Conservation (phyloP, 306 rosid species). For the Quercus mongolica region DNA sequence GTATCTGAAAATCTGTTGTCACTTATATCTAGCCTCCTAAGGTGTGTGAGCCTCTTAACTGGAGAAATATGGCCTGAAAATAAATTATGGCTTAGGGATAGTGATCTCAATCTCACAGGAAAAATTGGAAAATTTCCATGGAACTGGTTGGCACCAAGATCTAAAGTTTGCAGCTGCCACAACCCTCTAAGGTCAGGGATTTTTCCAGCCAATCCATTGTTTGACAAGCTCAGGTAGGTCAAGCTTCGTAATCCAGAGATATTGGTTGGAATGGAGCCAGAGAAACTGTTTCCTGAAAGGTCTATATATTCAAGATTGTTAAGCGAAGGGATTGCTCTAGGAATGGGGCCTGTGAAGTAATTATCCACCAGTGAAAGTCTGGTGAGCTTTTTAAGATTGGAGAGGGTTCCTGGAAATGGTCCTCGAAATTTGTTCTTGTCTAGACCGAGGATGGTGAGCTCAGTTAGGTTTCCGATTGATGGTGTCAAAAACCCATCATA, state of each 20-base stretch:
- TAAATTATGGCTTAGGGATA: conserved; percentile 25
- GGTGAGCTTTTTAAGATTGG: conserved; percentile 35
- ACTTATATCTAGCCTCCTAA: conserved; percentile 35
- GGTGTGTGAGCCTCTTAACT: conserved; percentile 11
- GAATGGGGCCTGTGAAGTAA: conserved; percentile 38
- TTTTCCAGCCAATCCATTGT: conserved; percentile 36
- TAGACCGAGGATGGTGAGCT: conserved; percentile 33
- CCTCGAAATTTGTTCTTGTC: conserved; percentile 47
- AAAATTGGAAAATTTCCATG: conserved; percentile 31
- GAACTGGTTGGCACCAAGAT: conserved; percentile 37
- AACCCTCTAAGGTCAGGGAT: conserved; percentile 38
- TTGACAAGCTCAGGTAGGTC: conserved; percentile 33
- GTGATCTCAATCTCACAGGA: conserved; percentile 32
- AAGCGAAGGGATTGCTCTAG: conserved; percentile 15
- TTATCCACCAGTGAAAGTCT: conserved; percentile 40
- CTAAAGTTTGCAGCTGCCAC: conserved; percentile 33
- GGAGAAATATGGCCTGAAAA: conserved; percentile 29
- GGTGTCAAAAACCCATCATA: conserved; percentile 47
- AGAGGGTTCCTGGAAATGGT: conserved; percentile 31
- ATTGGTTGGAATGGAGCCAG: conserved; percentile 29
- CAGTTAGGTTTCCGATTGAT: conserved; percentile 36
- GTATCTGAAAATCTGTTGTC: conserved; percentile 35
- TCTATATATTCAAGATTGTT: conserved; percentile 31
- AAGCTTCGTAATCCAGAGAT: conserved; percentile 22
- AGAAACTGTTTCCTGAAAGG: conserved; percentile 29